Percentiles rank a stretch among this genome's conserved stretches.
Evolutionary conservation across 345 rosid genomes (phyloP).

Genomic region (Melastoma malabathricum): DNA sequence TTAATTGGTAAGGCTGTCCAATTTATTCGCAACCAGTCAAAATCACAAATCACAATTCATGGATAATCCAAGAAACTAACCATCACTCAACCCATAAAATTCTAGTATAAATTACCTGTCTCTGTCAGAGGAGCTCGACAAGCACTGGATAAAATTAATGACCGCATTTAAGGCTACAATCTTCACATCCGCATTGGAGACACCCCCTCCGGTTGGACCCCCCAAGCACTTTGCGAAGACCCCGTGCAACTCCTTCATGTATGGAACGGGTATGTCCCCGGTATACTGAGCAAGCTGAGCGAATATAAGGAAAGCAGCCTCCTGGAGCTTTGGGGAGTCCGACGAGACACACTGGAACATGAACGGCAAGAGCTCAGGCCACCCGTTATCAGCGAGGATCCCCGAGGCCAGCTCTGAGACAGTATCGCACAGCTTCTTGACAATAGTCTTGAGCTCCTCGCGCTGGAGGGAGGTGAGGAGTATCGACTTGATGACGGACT

Average conservation of each 20-base stretch:
- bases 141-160: constrained; percentile 83
- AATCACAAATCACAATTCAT: too few relatives aligned
- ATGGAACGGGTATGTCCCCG: constrained; percentile 71
- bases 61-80: too few relatives aligned
- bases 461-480: constrained; percentile 64
- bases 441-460: constrained; percentile 60
- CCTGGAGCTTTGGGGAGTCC: constrained; percentile 70
- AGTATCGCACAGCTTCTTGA: constrained; percentile 87
- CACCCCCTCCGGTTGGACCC: constrained; percentile 32
- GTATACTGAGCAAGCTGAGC: constrained; percentile 89
- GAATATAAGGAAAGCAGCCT: constrained; percentile 74
- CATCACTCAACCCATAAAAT: too few relatives aligned
- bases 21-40: too few relatives aligned
- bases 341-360: constrained; percentile 90
- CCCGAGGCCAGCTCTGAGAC: constrained; percentile 90
- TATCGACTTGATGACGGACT: constrained; percentile 66
- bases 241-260: constrained; percentile 67
- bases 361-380: constrained; percentile 96
- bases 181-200: constrained; percentile 62
- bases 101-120: constrained; percentile 33
- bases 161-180: constrained; percentile 91
- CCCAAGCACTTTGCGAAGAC: constrained; percentile 68
- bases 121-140: constrained; percentile 52
- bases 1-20: too few relatives aligned
- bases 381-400: constrained; percentile 66